A percentile compares a stretch with the other conserved stretches of the same genome.
Conservation (phyloP, 2,329 filamentous ascomycete species). For the Remersonia thermophila region DNA sequence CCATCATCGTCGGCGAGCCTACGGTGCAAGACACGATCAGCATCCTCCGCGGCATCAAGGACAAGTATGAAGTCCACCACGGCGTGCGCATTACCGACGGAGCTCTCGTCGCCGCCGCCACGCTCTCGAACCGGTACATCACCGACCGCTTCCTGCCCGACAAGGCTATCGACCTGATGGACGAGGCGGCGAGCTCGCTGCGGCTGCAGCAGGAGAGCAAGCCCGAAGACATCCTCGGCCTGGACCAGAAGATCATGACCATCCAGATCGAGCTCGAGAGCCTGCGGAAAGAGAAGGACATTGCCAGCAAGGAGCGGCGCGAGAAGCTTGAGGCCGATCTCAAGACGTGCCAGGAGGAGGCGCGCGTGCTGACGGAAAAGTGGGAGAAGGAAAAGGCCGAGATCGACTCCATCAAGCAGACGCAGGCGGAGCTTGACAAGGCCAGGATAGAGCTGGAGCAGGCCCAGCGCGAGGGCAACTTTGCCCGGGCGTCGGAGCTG, state of each 20-base stretch:
- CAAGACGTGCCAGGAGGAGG: slow-evolving; percentile 65
- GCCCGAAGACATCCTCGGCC: slow-evolving; percentile 81
- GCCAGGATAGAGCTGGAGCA: slow-evolving; percentile 76
- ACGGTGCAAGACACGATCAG: slow-evolving; percentile 87
- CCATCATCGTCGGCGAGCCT: slow-evolving; percentile 86
- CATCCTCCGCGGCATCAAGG: slow-evolving; percentile 91
- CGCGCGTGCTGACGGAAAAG: slow-evolving; percentile 58
- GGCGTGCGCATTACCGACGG: slow-evolving; percentile 90
- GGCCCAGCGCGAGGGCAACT: slow-evolving; percentile 78
- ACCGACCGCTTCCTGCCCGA: slow-evolving; percentile 92
- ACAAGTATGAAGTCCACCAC: slow-evolving; percentile 94
- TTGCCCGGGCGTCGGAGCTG: slow-evolving; percentile 79
- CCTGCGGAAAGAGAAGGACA: slow-evolving; percentile 82
- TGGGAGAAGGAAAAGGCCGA: slow-evolving; percentile 87
- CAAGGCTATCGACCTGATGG: slow-evolving; percentile 93
- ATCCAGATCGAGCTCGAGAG: slow-evolving; percentile 96
- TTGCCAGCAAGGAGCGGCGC: slow-evolving; percentile 74
- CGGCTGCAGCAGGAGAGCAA: slow-evolving; percentile 94
- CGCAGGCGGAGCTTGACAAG: slow-evolving; percentile 78
- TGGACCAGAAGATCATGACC: slow-evolving; percentile 93
- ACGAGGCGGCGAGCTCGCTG: slow-evolving; percentile 84
- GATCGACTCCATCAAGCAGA: slow-evolving; percentile 75
- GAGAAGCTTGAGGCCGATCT: slow-evolving; percentile 73
- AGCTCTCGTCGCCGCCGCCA: slow-evolving; percentile 81
- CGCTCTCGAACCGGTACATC: slow-evolving; percentile 90